These are phyloP conservation scores for Trypanosoma cruzi DNA, from an alignment of 208 protist species.

Conservation along the genomic window DNA sequence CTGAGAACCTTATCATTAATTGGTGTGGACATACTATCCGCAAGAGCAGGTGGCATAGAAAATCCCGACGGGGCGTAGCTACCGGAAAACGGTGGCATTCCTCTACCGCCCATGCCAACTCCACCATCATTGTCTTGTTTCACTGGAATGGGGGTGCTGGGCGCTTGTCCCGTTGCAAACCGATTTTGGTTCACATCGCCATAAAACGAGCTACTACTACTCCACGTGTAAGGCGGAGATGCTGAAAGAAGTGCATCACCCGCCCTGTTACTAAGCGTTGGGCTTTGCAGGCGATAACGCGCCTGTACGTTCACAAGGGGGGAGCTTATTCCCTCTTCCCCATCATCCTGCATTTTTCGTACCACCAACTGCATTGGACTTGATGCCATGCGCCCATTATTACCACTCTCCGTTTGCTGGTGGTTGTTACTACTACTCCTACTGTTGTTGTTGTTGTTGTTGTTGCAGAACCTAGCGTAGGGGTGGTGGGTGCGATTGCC, in stretches of 20 bases:
- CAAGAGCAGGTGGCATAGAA: slow-evolving; percentile 30
- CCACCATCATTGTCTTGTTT: slow-evolving; percentile 1
- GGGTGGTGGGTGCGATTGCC: slow-evolving; percentile 22
- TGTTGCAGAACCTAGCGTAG: slow-evolving; percentile 14
- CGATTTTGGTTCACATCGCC: slow-evolving; percentile 8
- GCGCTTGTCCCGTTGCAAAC: slow-evolving; percentile 2
- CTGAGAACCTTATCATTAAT: not conserved
- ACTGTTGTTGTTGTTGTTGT: not conserved
- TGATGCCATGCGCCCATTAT: not conserved
- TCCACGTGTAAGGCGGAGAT: slow-evolving; percentile 16
- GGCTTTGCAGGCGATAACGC: slow-evolving; percentile 31
- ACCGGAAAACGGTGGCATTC: slow-evolving; percentile 7
- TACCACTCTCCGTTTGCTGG: not conserved
- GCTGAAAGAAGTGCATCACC: slow-evolving; percentile 1
- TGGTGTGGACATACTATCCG: not conserved
- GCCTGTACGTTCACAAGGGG: slow-evolving; percentile 26
- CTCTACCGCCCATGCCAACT: not conserved
- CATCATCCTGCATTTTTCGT: not conserved
- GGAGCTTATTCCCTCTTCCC: not conserved
- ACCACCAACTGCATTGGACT: slow-evolving; percentile 3
- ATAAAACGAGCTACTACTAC: slow-evolving; percentile 17
- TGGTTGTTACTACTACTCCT: not conserved
- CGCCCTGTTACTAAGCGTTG: not conserved
- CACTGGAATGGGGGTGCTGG: slow-evolving; percentile 14
- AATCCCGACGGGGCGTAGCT: slow-evolving; percentile 49